Evolutionary conservation across 108 stramenopile species (phyloP).

Genomic region (Cylindrotheca closterium): DNA sequence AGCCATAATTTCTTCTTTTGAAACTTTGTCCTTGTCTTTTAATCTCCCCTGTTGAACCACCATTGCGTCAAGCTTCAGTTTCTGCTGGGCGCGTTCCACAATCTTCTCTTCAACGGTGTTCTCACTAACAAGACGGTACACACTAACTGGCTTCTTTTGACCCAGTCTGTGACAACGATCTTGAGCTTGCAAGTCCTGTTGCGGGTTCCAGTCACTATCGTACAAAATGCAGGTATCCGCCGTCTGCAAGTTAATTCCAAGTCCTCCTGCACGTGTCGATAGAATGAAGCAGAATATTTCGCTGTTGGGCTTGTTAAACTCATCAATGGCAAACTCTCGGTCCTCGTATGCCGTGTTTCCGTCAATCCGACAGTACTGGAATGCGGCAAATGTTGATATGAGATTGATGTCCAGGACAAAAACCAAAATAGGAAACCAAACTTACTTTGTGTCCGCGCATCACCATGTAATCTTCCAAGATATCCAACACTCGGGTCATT

Average conservation of each 20-base stretch:
- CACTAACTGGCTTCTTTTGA: constrained; percentile 94
- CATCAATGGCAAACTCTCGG: constrained; percentile 88
- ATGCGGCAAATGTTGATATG: too few relatives aligned
- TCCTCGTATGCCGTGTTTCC: constrained; percentile 95
- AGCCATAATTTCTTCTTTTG: constrained; percentile 88
- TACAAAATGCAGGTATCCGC: constrained; percentile 74
- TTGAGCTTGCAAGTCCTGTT: constrained; percentile 98
- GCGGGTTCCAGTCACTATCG: constrained; percentile 98
- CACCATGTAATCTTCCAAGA: constrained; percentile 90
- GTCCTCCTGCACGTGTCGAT: constrained; percentile 92
- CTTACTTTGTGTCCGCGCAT: constrained; percentile 68
- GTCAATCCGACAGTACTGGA: constrained; percentile 96
- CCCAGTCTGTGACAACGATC: constrained; percentile 98
- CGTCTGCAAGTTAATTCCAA: constrained; percentile 84
- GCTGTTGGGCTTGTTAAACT: constrained; percentile 89
- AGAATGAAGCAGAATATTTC: constrained; percentile 91
- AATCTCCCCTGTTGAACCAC: constrained; percentile 97
- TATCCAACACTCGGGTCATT: constrained; percentile 95
- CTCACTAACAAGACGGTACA: constrained; percentile 98
- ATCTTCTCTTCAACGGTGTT: constrained; percentile 99
- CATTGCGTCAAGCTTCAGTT: constrained; percentile 99
- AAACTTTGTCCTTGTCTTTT: constrained; percentile 87
- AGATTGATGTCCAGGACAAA: too few relatives aligned
- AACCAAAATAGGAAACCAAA: neutral
- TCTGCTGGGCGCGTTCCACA: constrained; percentile 98